Evolutionary conservation across 306 rosid species (phyloP).

Genomic region (Crataegus laevigata): DNA sequence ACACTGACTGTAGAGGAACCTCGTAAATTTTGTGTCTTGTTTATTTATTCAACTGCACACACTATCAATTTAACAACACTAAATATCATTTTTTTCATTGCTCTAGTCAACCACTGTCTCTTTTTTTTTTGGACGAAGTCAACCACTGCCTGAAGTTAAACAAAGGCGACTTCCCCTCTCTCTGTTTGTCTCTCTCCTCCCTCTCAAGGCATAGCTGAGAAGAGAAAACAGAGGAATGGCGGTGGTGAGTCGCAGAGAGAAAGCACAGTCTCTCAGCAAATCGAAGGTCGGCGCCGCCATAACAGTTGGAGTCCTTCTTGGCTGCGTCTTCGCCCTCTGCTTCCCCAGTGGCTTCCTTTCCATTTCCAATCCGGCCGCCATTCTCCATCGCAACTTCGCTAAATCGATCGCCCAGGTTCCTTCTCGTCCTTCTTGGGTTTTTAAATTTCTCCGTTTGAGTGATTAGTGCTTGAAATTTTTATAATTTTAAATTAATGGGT

Average conservation of each 20-base stretch:
- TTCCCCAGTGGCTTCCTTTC: conserved; percentile 56
- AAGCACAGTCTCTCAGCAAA: conserved; percentile 32
- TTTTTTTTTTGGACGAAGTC: not conserved
- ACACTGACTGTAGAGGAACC: no score
- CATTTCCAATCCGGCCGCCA: conserved; percentile 19
- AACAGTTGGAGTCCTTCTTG: conserved; percentile 56
- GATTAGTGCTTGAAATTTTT: not conserved
- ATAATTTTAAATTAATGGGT: not conserved
- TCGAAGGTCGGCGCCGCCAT: conserved; percentile 44
- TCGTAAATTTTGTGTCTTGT: no score
- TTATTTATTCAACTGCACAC: no score
- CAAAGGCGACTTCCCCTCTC: not conserved
- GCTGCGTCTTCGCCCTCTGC: conserved; percentile 56
- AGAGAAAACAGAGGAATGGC: not conserved
- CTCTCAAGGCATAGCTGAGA: not conserved
- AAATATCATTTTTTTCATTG: no score
- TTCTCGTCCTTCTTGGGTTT: not conserved
- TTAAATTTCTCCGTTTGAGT: conserved; percentile 1
- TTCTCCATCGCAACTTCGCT: conserved; percentile 20
- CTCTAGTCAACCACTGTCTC: no score
- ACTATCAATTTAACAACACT: no score
- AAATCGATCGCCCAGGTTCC: conserved; percentile 58
- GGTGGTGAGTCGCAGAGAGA: conserved; percentile 63
- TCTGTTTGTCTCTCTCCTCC: not conserved
- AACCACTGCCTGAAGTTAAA: not conserved